Evolutionary conservation across 2,329 filamentous ascomycete genomes (phyloP).

Genomic region (Lecanicillium sp.): DNA sequence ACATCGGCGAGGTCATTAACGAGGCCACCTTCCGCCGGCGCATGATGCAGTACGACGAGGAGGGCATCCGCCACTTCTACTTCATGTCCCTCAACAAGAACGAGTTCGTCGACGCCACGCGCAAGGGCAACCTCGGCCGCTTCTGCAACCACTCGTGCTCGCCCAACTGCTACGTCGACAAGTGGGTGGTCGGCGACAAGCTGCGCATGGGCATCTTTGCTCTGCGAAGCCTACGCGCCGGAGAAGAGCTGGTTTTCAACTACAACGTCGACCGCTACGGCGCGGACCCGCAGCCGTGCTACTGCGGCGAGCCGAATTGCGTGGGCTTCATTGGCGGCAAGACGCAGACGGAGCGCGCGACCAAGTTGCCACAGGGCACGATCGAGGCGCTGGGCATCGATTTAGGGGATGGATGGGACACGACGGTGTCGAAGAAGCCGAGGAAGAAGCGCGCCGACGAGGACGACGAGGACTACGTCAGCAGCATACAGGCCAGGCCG

Average conservation of each 20-base stretch:
- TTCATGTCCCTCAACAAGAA: slow-evolving; percentile 98
- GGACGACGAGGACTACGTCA: slow-evolving; percentile 93
- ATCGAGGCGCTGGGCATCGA: slow-evolving; percentile 96
- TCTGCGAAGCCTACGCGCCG: slow-evolving; percentile 72
- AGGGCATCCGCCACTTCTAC: slow-evolving; percentile 98
- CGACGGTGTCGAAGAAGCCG: slow-evolving; percentile 78
- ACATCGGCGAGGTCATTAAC: slow-evolving; percentile 96
- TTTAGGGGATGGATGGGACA: slow-evolving; percentile 87
- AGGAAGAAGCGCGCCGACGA: slow-evolving; percentile 88
- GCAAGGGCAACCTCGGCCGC: slow-evolving; percentile 88
- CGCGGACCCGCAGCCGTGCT: slow-evolving; percentile 92
- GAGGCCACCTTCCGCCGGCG: slow-evolving; percentile 82
- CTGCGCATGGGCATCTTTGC: slow-evolving; percentile 99
- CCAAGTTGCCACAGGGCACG: slow-evolving; percentile 80
- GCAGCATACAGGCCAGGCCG: slow-evolving; percentile 72
- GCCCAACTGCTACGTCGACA: slow-evolving; percentile 98
- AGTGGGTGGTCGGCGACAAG: slow-evolving; percentile 97
- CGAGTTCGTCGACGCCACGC: slow-evolving; percentile 96
- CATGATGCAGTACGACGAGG: slow-evolving; percentile 88
- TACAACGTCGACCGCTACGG: slow-evolving; percentile 99
- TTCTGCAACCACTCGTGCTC: slow-evolving; percentile 99
- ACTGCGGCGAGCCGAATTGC: slow-evolving; percentile 91
- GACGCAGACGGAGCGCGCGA: slow-evolving; percentile 92
- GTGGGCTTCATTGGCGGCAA: slow-evolving; percentile 95
- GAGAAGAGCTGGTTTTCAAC: slow-evolving; percentile 96